These are phyloP conservation scores for Tylopilus sp. DNA, from an alignment of 1,284 basidiomycete species.

Conservation along the genomic window DNA sequence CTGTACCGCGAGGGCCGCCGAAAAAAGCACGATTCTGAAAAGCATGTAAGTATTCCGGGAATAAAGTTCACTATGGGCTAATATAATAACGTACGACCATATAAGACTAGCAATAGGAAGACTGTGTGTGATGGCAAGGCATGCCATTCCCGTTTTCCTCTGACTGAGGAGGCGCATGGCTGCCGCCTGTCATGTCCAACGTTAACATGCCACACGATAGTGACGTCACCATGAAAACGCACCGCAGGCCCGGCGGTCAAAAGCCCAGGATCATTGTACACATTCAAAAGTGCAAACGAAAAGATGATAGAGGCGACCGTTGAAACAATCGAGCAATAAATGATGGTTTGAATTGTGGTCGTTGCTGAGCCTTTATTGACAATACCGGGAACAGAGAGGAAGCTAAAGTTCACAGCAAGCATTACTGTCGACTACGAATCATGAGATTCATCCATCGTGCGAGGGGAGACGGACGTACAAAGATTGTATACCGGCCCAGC, in stretches of 20 bases:
- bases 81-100: slow-evolving; percentile 28
- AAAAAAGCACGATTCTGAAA: slow-evolving; percentile 24
- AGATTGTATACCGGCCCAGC: slow-evolving; percentile 62
- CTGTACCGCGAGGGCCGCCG: slow-evolving; percentile 15
- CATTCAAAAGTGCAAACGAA: slow-evolving; percentile 27
- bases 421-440: slow-evolving; percentile 34
- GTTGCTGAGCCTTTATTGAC: background rate
- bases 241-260: slow-evolving; percentile 18
- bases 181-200: slow-evolving; percentile 3
- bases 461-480: slow-evolving; percentile 47
- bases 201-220: background rate
- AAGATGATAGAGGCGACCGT: slow-evolving; percentile 29
- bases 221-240: slow-evolving; percentile 4
- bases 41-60: background rate
- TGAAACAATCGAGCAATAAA: slow-evolving; percentile 26
- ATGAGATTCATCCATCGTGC: background rate
- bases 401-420: slow-evolving; percentile 13
- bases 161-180: slow-evolving; percentile 18
- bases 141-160: slow-evolving; percentile 20
- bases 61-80: no score
- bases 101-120: slow-evolving; percentile 30
- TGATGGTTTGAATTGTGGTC: slow-evolving; percentile 13
- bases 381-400: slow-evolving; percentile 29
- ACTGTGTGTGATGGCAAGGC: slow-evolving; percentile 27
- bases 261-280: slow-evolving; percentile 27